Evolutionary conservation across 495 filamentous ascomycete genomes (phyloP).

Genomic region (Sordaria brevicollis): DNA sequence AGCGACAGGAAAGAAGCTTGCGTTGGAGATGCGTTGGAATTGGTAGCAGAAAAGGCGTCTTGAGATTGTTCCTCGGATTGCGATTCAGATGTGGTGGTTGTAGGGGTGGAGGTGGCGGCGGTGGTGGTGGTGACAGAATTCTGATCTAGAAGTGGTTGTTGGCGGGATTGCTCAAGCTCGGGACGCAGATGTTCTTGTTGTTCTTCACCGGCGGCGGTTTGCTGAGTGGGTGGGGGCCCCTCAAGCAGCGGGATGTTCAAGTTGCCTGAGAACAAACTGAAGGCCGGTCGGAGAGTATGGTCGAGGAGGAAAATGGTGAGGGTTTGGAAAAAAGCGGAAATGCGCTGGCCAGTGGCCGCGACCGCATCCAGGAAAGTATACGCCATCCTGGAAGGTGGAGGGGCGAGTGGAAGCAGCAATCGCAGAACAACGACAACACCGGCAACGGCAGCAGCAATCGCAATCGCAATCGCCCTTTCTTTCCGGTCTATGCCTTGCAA

Average conservation of each 20-base stretch:
- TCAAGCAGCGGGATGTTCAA: neutral
- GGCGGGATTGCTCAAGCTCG: neutral
- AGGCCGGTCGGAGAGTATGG: slow-evolving; percentile 7
- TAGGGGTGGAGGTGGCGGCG: neutral
- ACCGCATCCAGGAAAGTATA: slow-evolving; percentile 12
- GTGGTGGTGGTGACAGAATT: neutral
- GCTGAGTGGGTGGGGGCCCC: neutral
- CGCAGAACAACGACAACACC: neutral
- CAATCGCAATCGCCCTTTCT: neutral
- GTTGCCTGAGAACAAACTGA: slow-evolving; percentile 6
- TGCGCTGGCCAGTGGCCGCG: slow-evolving; percentile 14
- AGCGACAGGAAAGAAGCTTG: neutral
- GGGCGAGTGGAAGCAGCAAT: neutral
- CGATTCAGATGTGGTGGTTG: neutral
- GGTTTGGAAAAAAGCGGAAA: slow-evolving; percentile 15
- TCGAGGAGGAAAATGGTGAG: slow-evolving; percentile 13
- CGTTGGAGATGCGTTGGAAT: neutral
- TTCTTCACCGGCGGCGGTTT: neutral
- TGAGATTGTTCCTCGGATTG: neutral
- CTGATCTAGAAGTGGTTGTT: neutral
- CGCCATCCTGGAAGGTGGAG: slow-evolving; percentile 12
- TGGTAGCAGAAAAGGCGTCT: neutral
- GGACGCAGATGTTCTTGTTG: neutral
- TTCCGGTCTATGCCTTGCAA: neutral
- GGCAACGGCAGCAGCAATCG: neutral